Evolutionary conservation across 2,329 filamentous ascomycete species (phyloP).

Genomic region (Calonectria pteridis): DNA sequence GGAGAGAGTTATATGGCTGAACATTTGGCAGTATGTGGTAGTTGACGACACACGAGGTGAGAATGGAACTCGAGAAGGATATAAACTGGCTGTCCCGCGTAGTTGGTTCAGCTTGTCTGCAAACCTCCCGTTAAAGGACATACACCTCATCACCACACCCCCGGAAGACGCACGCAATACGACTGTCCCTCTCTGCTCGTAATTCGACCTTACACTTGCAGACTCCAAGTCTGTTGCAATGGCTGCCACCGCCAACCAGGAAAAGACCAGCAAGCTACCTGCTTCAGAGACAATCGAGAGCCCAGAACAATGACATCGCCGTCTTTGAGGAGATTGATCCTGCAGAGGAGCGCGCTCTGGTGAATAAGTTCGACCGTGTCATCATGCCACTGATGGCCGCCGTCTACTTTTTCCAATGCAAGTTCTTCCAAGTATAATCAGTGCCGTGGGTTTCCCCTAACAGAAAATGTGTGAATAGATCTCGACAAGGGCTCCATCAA

Average conservation of each 20-base stretch:
- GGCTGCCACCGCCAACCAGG: conserved; percentile 13
- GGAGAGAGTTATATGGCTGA: background rate
- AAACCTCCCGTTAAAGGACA: too few species aligned
- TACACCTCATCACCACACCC: too few species aligned
- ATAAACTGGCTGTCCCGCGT: background rate
- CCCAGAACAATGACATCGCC: conserved; percentile 26
- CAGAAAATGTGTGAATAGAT: conserved; percentile 15
- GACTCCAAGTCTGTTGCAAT: conserved; percentile 1
- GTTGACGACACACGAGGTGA: background rate
- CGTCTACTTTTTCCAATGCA: conserved; percentile 38
- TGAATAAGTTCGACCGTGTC: conserved; percentile 31
- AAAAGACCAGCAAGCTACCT: background rate
- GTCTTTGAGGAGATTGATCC: conserved; percentile 34
- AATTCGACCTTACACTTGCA: background rate
- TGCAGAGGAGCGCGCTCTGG: conserved; percentile 30
- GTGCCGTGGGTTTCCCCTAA: background rate
- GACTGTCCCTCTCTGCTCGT: background rate
- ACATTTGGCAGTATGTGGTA: background rate
- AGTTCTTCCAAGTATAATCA: background rate
- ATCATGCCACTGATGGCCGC: conserved; percentile 37
- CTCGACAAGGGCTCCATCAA: conserved; percentile 37
- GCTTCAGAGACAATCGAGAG: conserved; percentile 8
- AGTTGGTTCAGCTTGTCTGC: background rate
- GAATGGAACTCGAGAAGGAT: background rate
- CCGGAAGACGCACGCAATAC: background rate